These are phyloP conservation scores for Leccinum solheimii DNA, from an alignment of 1,284 basidiomycete genomes.

Conservation along the genomic window DNA sequence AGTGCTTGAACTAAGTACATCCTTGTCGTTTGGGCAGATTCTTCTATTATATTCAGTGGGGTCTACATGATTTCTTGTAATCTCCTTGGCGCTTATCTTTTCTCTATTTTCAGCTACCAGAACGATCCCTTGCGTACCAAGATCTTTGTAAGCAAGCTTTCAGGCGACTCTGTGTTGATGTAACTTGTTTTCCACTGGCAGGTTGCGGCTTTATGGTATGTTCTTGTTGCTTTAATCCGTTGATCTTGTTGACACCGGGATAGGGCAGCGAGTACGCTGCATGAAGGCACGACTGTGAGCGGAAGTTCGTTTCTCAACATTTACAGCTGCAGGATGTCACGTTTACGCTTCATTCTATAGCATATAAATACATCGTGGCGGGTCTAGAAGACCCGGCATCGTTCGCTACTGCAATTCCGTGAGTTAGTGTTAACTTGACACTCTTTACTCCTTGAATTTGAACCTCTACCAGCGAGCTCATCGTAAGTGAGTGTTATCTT, in stretches of 20 bases:
- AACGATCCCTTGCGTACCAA: conserved; percentile 11
- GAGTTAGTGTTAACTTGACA: background rate
- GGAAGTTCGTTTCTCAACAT: conserved; percentile 9
- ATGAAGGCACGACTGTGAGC: conserved; percentile 4
- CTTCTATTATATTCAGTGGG: conserved; percentile 19
- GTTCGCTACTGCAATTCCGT: background rate
- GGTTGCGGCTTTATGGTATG: conserved; percentile 13
- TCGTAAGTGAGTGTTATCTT: conserved; percentile 15
- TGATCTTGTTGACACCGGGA: background rate
- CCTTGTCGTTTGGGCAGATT: conserved; percentile 12
- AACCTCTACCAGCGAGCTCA: conserved; percentile 17
- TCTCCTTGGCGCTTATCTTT: background rate
- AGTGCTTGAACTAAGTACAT: background rate
- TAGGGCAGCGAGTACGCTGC: conserved; percentile 12
- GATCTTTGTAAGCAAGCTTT: conserved; percentile 13
- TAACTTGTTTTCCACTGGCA: background rate
- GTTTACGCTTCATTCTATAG: conserved; percentile 2
- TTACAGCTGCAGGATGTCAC: background rate
- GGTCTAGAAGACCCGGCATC: background rate
- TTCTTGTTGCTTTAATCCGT: background rate
- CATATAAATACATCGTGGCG: conserved; percentile 18
- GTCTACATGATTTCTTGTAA: no score
- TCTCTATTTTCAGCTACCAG: conserved; percentile 11
- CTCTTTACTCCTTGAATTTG: background rate
- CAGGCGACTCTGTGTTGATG: background rate